These are phyloP conservation scores for Saccharata proteae DNA, from an alignment of 2,329 filamentous ascomycete species.

Conservation along the genomic window DNA sequence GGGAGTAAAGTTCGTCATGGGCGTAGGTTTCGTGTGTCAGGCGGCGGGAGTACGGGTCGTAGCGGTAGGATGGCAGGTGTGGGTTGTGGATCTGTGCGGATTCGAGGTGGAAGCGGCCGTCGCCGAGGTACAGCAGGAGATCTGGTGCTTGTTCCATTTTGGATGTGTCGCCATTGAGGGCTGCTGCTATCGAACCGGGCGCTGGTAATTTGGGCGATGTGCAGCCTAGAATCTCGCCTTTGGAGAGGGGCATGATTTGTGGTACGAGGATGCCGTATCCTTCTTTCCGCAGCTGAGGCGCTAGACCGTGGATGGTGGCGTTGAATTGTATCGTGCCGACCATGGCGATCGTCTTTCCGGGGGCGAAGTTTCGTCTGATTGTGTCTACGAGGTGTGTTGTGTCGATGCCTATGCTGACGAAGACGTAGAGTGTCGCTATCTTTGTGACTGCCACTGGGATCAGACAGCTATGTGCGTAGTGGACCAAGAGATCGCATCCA, in stretches of 20 bases:
- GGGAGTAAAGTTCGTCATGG: constrained; percentile 76
- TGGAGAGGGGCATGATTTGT: constrained; percentile 83
- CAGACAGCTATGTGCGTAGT: constrained; percentile 94
- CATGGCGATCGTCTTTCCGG: constrained; percentile 77
- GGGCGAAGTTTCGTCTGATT: constrained; percentile 73
- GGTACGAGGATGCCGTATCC: constrained; percentile 81
- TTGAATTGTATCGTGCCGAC: constrained; percentile 99
- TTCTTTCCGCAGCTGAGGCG: constrained; percentile 62
- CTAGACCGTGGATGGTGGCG: constrained; percentile 81
- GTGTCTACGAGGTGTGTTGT: constrained; percentile 75
- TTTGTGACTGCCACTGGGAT: constrained; percentile 94
- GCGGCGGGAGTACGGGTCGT: constrained; percentile 89
- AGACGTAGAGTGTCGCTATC: constrained; percentile 95
- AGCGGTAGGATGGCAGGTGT: constrained; percentile 76
- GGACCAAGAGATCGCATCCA: constrained; percentile 85
- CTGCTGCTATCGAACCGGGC: constrained; percentile 1
- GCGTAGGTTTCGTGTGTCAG: constrained; percentile 86
- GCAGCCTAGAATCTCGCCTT: constrained; percentile 94
- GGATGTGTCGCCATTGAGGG: constrained; percentile 22
- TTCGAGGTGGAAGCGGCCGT: constrained; percentile 91
- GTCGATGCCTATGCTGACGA: constrained; percentile 96
- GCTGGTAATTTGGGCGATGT: constrained; percentile 61
- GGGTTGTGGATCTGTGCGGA: constrained; percentile 99
- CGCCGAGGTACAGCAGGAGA: constrained; percentile 76
- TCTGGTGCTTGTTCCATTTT: constrained; percentile 50